Percentiles rank a stretch among this genome's conserved stretches.
These are phyloP conservation scores for Pythium brassicae DNA, from an alignment of 352 stramenopile species.

Conservation along the genomic window DNA sequence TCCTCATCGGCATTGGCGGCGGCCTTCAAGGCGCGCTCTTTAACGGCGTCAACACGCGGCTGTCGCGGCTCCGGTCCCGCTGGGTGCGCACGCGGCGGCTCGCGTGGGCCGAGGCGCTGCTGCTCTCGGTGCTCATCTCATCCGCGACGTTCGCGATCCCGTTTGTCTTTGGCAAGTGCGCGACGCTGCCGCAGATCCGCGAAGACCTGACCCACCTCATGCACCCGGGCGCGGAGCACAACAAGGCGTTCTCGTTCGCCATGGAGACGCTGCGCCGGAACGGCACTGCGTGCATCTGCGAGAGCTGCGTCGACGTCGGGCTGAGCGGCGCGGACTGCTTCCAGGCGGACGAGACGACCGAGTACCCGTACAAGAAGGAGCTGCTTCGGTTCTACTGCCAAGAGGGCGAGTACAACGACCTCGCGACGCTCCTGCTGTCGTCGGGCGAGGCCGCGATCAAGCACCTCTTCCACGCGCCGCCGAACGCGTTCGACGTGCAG, in stretches of 20 bases:
- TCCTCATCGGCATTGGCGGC: conserved; percentile 95
- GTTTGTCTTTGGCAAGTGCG: conserved; percentile 63
- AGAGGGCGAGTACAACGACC: conserved; percentile 96
- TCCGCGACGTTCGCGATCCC: conserved; percentile 58
- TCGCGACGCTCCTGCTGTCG: conserved; percentile 94
- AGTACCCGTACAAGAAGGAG: conserved; percentile 82
- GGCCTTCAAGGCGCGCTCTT: conserved; percentile 96
- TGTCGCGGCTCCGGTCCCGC: conserved; percentile 83
- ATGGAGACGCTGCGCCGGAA: conserved; percentile 71
- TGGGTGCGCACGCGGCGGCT: conserved; percentile 57
- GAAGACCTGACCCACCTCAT: conserved; percentile 50
- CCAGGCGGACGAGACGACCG: conserved; percentile 55
- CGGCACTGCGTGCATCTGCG: conserved; percentile 64
- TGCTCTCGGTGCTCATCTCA: conserved; percentile 56
- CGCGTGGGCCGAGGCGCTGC: conserved; percentile 52
- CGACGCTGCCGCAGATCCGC: conserved; percentile 45
- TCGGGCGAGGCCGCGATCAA: conserved; percentile 93
- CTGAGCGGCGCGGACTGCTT: conserved; percentile 59
- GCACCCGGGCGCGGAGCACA: conserved; percentile 30
- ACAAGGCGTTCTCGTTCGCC: conserved; percentile 61
- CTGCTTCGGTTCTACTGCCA: conserved; percentile 95
- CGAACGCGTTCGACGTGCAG: conserved; percentile 66
- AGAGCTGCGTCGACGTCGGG: conserved; percentile 45
- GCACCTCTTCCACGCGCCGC: conserved; percentile 93
- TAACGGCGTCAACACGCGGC: conserved; percentile 92